Conservation (phyloP, 495 filamentous ascomycete species). For the Pseudoneurospora amorphoporcata region DNA sequence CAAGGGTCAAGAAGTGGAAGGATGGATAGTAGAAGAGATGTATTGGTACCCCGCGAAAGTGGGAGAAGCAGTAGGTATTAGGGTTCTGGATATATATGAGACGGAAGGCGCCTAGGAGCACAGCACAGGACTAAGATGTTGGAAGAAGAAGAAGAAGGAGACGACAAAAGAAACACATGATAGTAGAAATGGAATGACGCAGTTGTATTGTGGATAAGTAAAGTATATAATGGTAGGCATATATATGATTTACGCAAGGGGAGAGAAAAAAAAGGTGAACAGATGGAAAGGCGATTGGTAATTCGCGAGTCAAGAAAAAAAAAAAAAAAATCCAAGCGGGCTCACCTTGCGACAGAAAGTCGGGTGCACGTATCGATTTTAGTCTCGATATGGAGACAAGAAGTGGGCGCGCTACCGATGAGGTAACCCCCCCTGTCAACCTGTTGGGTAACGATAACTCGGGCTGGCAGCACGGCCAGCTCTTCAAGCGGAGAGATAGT, state of each 20-base stretch:
- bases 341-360: neutral
- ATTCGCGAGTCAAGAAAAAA: neutral
- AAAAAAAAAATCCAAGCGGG: neutral
- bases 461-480: neutral
- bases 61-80: neutral
- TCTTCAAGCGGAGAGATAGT: neutral
- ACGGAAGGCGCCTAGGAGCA: neutral
- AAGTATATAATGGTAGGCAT: neutral
- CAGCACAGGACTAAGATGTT: neutral
- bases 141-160: neutral
- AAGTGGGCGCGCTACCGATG: neutral
- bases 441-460: neutral
- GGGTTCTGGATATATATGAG: neutral
- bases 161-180: neutral
- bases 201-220: neutral
- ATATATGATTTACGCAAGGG: neutral
- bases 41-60: neutral
- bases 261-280: neutral
- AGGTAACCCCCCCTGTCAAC: conserved; percentile 1
- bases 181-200: neutral
- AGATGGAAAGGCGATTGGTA: neutral
- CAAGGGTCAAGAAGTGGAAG: neutral
- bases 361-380: neutral
- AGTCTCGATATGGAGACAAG: neutral
- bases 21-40: neutral